Evolutionary conservation across 306 rosid genomes (phyloP).

Genomic region (Cajanus cajan): DNA sequence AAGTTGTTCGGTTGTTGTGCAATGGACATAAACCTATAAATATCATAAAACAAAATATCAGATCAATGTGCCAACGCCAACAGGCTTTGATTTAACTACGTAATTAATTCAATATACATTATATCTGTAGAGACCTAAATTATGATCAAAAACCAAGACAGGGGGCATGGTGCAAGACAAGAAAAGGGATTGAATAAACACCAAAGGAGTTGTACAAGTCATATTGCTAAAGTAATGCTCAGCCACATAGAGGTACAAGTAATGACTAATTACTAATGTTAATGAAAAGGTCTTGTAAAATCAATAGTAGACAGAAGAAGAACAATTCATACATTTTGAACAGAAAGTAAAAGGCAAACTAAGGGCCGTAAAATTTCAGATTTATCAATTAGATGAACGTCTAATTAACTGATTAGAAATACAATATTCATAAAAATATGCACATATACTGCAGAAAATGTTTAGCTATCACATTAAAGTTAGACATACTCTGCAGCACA

Average conservation of each 20-base stretch:
- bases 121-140: background rate
- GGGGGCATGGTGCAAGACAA: background rate
- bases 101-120: background rate
- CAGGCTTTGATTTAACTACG: background rate
- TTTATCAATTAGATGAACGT: background rate
- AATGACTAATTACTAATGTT: background rate
- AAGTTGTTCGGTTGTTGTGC: background rate
- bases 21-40: background rate
- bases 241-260: background rate
- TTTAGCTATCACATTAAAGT: constrained; percentile 7
- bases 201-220: background rate
- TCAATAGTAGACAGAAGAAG: background rate
- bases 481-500: constrained; percentile 28
- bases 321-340: constrained; percentile 21
- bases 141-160: constrained; percentile 10
- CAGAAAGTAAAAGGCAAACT: background rate
- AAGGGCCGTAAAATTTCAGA: constrained; percentile 18
- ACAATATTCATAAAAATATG: constrained; percentile 21
- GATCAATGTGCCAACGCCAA: constrained; percentile 1
- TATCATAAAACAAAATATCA: background rate
- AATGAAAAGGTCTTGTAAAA: background rate
- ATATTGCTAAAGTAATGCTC: no score
- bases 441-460: constrained; percentile 9
- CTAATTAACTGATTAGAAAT: constrained; percentile 5
- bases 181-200: constrained; percentile 10